A percentile compares a stretch with the other conserved stretches of the same genome.
Conservation (phyloP, 257 asterid species). For the Hygrophila difformis region DNA sequence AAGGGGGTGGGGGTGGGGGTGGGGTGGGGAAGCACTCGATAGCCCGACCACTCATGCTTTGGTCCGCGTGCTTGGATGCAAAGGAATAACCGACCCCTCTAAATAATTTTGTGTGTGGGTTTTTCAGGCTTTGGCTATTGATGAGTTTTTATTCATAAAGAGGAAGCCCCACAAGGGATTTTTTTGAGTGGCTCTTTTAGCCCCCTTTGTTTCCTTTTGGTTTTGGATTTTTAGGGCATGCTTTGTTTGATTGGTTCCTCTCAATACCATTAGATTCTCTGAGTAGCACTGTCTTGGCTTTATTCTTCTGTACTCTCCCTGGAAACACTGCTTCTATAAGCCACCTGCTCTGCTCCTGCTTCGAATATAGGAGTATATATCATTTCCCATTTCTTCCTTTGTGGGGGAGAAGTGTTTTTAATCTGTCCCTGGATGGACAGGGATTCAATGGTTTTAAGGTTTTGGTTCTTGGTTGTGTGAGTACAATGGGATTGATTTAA, state of each 20-base stretch:
- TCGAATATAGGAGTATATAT: neutral
- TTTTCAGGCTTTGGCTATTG: conserved; percentile 19
- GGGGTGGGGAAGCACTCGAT: conserved; percentile 33
- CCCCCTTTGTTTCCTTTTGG: conserved; percentile 39
- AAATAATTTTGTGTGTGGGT: conserved; percentile 11
- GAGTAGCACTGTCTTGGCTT: conserved; percentile 22
- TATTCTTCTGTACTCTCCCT: conserved; percentile 15
- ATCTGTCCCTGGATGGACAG: too few species aligned
- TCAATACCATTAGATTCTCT: conserved; percentile 49
- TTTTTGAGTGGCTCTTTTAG: conserved; percentile 39
- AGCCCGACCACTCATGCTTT: conserved; percentile 63
- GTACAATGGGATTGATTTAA: conserved; percentile 22
- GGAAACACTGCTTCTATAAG: neutral
- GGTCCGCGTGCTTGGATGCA: conserved; percentile 85
- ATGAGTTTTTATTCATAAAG: conserved; percentile 30
- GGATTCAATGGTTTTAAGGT: neutral
- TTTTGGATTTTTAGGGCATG: conserved; percentile 62
- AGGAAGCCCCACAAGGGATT: conserved; percentile 66
- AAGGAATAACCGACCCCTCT: conserved; percentile 40
- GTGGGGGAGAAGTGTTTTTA: too few species aligned
- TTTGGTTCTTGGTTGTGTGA: conserved; percentile 3
- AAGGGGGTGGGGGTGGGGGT: conserved; percentile 18
- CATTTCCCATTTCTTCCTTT: too few species aligned
- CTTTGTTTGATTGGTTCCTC: conserved; percentile 44
- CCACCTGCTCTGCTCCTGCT: neutral